Evolutionary conservation across 1,284 basidiomycete genomes (phyloP), one percentile per base, ranked within the genome.

Genomic region (Ceraceosorus bombacis): DNA sequence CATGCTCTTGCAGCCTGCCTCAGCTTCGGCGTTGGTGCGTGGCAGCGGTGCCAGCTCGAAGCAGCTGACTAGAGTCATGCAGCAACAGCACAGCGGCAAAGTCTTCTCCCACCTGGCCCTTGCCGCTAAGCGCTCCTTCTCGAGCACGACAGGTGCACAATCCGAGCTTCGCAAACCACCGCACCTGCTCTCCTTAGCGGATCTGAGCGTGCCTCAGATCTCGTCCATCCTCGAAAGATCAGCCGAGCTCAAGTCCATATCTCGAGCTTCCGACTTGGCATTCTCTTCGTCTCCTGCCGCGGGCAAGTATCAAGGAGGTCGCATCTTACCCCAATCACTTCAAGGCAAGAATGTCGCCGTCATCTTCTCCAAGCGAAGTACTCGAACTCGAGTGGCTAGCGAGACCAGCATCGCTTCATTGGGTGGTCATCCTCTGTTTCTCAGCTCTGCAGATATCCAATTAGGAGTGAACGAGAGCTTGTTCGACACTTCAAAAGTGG

Each of bases 401-500:
- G 95, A 98, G 80, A 92, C 90, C 0, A 63, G 59, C 48, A 53
- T 69, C 5, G 57, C 55, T n/a, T 39, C 60, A 0, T 57, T 76
- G 61, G 79, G 80, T 37, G 94, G 93, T 3, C 85, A 87, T n/a
- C 85, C 92, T 0, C 82, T 97, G 69, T 98, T 97, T 80, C 81
- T 98, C n/a, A 90, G 92, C 2, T 81, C 81, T 49, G 85, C 88
- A 1, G 94, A 98, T 77, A 95, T 97, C 62, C 94, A 98, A 74
- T 82, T 98, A 40, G 94, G 94, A 57, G 93, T 97, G 41, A 98
- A 97, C 78, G 94, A 98, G 82, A 86, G 81, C 49, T 78, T 86
- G 15, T 82, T 88, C 54, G 95, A 98, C 80, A 86, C 89, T 0
- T 88, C 90, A 10, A 78, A 74, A 61, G 83, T 88, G 15, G 89